A percentile compares a stretch with the other conserved stretches of the same genome.
Evolutionary conservation across 1,284 basidiomycete genomes (phyloP).

Genomic region (Retiboletus flavoniger): DNA sequence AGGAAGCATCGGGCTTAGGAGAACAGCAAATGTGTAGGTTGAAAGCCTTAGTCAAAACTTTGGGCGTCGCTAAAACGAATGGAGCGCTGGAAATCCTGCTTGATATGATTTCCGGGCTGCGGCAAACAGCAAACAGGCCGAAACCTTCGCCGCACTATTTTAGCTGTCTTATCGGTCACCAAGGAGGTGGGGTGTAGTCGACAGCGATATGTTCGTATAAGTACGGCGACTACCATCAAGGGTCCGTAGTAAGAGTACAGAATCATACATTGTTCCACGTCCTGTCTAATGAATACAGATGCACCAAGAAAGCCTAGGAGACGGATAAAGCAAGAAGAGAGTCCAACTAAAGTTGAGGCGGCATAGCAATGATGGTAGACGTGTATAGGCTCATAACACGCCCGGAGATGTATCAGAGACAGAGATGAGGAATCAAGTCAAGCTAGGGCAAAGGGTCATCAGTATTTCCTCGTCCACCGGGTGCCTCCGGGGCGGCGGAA

Average conservation of each 20-base stretch:
- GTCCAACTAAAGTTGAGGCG: slow-evolving; percentile 5
- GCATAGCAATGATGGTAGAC: slow-evolving; percentile 14
- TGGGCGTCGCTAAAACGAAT: neutral
- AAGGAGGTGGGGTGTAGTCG: neutral
- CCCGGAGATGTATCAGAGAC: slow-evolving; percentile 1
- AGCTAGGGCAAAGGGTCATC: slow-evolving; percentile 45
- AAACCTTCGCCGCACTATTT: neutral
- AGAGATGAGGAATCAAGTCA: slow-evolving; percentile 25
- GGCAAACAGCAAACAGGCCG: neutral
- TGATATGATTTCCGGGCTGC: neutral
- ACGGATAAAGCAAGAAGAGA: slow-evolving; percentile 8
- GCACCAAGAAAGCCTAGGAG: slow-evolving; percentile 21
- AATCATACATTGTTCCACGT: slow-evolving; percentile 26
- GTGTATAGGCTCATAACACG: neutral
- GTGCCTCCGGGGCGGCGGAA: slow-evolving; percentile 48
- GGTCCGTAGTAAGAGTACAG: slow-evolving; percentile 7
- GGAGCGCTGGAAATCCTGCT: slow-evolving; percentile 3
- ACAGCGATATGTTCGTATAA: neutral
- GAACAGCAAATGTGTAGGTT: neutral
- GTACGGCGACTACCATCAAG: neutral
- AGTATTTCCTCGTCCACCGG: slow-evolving; percentile 61
- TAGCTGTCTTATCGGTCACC: neutral
- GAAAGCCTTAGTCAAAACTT: neutral
- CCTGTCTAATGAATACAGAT: slow-evolving; percentile 28
- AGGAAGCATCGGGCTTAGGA: slow-evolving; percentile 2